Evolutionary conservation across 2,329 filamentous ascomycete species (phyloP), one percentile per base, ranked within the genome.

Genomic region (Hypoxylon sp.): DNA sequence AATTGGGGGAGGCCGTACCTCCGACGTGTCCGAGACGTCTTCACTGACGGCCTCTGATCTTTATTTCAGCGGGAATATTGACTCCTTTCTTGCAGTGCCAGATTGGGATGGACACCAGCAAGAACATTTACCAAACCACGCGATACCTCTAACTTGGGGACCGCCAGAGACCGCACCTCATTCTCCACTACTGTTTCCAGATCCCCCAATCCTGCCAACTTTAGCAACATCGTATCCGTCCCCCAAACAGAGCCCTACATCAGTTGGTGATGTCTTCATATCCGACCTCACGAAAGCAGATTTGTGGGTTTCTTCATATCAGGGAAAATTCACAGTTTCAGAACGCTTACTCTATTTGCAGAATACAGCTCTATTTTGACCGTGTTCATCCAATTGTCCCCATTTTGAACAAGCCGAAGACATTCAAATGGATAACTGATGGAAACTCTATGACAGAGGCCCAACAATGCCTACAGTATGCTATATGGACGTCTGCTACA

Each of bases 331-430:
- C 25, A 11, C 11, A 6, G 25, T 25, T 35, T 4, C 20, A 35
- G 25, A n/a, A 17, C 11, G 51, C 69, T 69, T 61, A 71, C 66
- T 62, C 48, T 57, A 33, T 17, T 50, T 8, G 6, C 42, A 71
- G 69, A 48, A 69, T 63, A 44, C 69, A 71, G 53, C 62, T 71
- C 40, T 71, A 69, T 22, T 71, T 71, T 56, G 69, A 71, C 31
- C 69, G 69, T 49, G 69, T 71, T 48, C 69, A 71, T 50, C 69
- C 69, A 44, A 59, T 71, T 31, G 60, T 68, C 14, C 69, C 69
- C 1, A 69, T 71, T 10, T 27, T 71, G 0, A 69, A 71, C 40
- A 64, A 69, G 35, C 17, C 66, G 5, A 71, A 71, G 31, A 62
- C 63, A 2, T 69, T 71, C 40, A 59, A 60, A 51, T 71, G 69